Evolutionary conservation across 1,139 yeast genomes (phyloP).

Genomic region (Geotrichum klebahnii): DNA sequence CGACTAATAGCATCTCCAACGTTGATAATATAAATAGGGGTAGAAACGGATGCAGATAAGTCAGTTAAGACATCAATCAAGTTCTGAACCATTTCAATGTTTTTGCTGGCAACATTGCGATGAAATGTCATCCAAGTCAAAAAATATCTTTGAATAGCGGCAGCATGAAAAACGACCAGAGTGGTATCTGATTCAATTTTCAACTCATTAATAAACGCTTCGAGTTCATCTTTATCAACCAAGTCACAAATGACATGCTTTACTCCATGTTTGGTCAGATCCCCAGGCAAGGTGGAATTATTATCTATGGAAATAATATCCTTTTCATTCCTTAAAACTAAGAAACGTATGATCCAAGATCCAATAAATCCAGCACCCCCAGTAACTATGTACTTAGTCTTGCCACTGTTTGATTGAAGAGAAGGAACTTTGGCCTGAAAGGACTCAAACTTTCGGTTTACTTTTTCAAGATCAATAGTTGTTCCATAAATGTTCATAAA

Average conservation of each 20-base stretch:
- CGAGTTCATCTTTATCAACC: slow-evolving; percentile 21
- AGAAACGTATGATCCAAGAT: slow-evolving; percentile 36
- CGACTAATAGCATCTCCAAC: slow-evolving; percentile 30
- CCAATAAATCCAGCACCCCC: slow-evolving; percentile 39
- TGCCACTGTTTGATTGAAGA: neutral
- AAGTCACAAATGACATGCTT: slow-evolving; percentile 25
- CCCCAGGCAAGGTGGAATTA: slow-evolving; percentile 29
- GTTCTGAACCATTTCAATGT: slow-evolving; percentile 22
- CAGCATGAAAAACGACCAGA: slow-evolving; percentile 27
- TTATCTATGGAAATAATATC: slow-evolving; percentile 28
- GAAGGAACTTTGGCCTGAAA: slow-evolving; percentile 17
- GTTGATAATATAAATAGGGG: slow-evolving; percentile 24
- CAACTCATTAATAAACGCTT: slow-evolving; percentile 12
- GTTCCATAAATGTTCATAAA: slow-evolving; percentile 18
- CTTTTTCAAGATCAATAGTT: slow-evolving; percentile 14
- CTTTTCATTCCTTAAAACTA: slow-evolving; percentile 32
- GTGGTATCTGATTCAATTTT: neutral
- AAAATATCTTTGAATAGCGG: slow-evolving; percentile 24
- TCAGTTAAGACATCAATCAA: slow-evolving; percentile 18
- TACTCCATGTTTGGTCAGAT: slow-evolving; percentile 31
- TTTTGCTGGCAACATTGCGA: slow-evolving; percentile 14
- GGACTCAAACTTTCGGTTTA: slow-evolving; percentile 13
- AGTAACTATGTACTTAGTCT: slow-evolving; percentile 29
- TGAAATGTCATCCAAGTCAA: slow-evolving; percentile 19
- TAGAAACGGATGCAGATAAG: neutral